phyloP scores from a whole-genome alignment of 2,329 filamentous ascomycete species.

The Ophiostoma montium region DNA sequence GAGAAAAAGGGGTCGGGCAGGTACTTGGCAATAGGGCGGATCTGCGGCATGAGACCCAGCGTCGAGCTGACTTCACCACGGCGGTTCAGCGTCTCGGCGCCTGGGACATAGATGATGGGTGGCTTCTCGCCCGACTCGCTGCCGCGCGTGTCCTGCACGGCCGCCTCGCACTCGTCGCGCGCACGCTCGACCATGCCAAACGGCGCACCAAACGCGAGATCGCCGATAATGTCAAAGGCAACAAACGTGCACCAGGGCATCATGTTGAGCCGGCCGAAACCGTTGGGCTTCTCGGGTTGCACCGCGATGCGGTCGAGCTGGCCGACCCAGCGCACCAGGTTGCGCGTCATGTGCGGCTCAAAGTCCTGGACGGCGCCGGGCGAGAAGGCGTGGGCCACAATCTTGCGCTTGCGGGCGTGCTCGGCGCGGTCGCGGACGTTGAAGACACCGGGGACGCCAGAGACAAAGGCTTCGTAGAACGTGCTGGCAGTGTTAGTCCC shows the following conservation, averaged over 20 bases:
- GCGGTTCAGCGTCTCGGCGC: conserved; percentile 11
- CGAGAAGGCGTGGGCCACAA: conserved; percentile 49
- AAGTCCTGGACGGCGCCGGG: conserved; percentile 11
- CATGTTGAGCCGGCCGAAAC: conserved; percentile 9
- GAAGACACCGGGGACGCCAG: conserved; percentile 31
- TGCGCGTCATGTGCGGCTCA: conserved; percentile 11
- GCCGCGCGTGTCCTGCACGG: background rate
- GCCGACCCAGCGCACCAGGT: conserved; percentile 9
- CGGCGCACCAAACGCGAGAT: conserved; percentile 30
- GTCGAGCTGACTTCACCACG: conserved; percentile 12
- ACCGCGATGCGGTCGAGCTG: conserved; percentile 4
- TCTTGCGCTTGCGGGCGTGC: conserved; percentile 57
- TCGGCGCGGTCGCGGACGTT: conserved; percentile 54
- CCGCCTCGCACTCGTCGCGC: conserved; percentile 9
- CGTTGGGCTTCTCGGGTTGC: background rate
- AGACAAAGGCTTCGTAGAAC: conserved; percentile 11
- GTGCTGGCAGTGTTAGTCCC: background rate
- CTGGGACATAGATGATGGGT: conserved; percentile 6
- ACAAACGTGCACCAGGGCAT: conserved; percentile 20
- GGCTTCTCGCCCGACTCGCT: background rate
- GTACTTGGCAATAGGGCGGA: conserved; percentile 5
- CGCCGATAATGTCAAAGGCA: conserved; percentile 28
- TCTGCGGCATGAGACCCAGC: conserved; percentile 7
- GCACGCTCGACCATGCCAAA: conserved; percentile 18
- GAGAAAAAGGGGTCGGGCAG: conserved; percentile 11